Percentiles rank a stretch among this genome's conserved stretches.
Evolutionary conservation across 768 basidiomycete species (phyloP).

Genomic region (Calocybe cyanea): DNA sequence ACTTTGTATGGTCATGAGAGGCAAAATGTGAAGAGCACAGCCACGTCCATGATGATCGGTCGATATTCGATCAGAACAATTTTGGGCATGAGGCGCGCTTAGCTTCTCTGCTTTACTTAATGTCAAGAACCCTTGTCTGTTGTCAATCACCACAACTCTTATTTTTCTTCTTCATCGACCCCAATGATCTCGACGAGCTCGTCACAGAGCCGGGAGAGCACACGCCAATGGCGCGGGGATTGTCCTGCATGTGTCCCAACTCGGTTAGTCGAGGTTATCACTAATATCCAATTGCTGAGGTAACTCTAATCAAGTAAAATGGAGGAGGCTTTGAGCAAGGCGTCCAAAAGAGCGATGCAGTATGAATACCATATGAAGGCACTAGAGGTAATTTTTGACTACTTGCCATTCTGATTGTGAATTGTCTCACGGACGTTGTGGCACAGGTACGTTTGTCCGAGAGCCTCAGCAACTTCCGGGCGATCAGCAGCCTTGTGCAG

Average conservation of each 20-base stretch:
- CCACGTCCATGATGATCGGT: slow-evolving; percentile 15
- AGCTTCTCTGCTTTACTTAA: slow-evolving; percentile 9
- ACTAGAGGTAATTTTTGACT: slow-evolving; percentile 42
- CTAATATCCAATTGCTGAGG: slow-evolving; percentile 2
- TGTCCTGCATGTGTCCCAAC: slow-evolving; percentile 19
- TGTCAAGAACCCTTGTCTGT: too few relatives aligned
- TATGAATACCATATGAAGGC: slow-evolving; percentile 60
- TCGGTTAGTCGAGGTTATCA: slow-evolving; percentile 9
- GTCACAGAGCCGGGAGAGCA: slow-evolving; percentile 13
- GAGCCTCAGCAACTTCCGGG: slow-evolving; percentile 69
- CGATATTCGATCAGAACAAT: slow-evolving; percentile 28
- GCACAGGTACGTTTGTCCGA: slow-evolving; percentile 63
- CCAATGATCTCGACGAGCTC: slow-evolving; percentile 16
- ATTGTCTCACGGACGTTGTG: slow-evolving; percentile 3
- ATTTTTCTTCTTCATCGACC: slow-evolving; percentile 11
- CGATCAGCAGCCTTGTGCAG: slow-evolving; percentile 65
- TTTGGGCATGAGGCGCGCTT: slow-evolving; percentile 24
- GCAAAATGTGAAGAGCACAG: slow-evolving; percentile 4
- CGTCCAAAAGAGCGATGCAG: slow-evolving; percentile 42
- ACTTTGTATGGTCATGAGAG: too few relatives aligned
- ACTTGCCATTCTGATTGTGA: neutral
- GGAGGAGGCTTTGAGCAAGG: slow-evolving; percentile 42
- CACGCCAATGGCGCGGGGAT: slow-evolving; percentile 7
- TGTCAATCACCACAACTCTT: too few relatives aligned
- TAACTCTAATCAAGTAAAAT: slow-evolving; percentile 33